Base-by-base conservation (phyloP, 2,329 filamentous ascomycete genomes). In the Nemania serpens region DNA sequence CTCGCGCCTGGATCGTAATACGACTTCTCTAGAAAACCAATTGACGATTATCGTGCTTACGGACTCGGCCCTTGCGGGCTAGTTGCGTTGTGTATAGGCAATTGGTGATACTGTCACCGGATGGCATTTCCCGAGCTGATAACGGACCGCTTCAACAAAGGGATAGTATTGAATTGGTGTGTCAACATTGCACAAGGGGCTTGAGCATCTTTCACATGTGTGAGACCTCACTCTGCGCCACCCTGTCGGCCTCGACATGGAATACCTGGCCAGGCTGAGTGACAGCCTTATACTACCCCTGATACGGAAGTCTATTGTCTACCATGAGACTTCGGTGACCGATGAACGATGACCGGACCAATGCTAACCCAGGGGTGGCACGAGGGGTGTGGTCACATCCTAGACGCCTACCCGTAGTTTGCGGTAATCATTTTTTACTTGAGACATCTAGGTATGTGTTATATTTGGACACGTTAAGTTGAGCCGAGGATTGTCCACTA, bases 301-400 rank as follows among this genome's bases (percentile, higher is more conserved):
- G 65, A 72, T 75, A 74, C 64, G 70, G 22, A 43, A 70, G 73
- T 68, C 67, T 72, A 66, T 70, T 71, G 74, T 75, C 69, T 49
- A 66, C 70, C 71, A 74, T 71, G 70, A 73, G 69, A 64, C 71
- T 78, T 80, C 78, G 78, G 78, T 78, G 69, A 77, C 78, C 78
- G 78, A 66, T 71, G 49, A 39, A 29, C 78, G 78, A 65, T 70
- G 43, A 47, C 75, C 77, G 76, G 77, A 74, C 74, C 70, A 71
- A 63, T 55, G 60, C 64, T 59, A 59, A 7, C 37, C 29, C 39
- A 70, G 58, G 68, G 64, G 70, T 65, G 42, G 65, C 63, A 57
- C 12, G 6, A 41, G 64, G 66, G 66, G 71, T 62, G 70, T 72
- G 41, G 42, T 54, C 39, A 59, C 36, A 64, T 64, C 65, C 67